Base-by-base conservation (phyloP, 331 rosid species). In the Erythrophleum ivorense region DNA sequence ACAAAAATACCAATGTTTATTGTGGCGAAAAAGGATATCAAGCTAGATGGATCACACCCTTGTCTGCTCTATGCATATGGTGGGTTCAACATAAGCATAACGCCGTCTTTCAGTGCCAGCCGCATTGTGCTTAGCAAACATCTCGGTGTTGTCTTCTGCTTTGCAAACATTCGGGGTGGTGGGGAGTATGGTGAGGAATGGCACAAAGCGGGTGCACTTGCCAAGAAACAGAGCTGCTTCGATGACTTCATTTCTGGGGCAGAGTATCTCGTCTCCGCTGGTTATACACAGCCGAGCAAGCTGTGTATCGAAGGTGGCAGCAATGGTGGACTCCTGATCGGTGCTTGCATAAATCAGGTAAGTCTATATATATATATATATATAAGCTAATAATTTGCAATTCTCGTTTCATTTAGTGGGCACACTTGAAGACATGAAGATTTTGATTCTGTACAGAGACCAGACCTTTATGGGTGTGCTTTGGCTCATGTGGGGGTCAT, bases 151-250 rank as follows among this genome's bases (percentile, higher is more conserved):
- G 92, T 94, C 78, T 86, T 76, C 86, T 86, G 92, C 90, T 63
- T 92, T 82, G 98, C 97, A 70, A 92, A 94, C 82, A 94, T 94
- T 68, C 97, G 97, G 50, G 98, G 98, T 34, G 98, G 98, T 78
- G 98, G 98, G 52, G 98, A 94, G 80, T 94, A 92, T 34, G 98
- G 98, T 68, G 97, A 94, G 89, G 93, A 94, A 79, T 94, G 98
- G 98, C 98, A 94, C 78, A 94, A 91, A 89, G 91, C 94, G 63
- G 98, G 97, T 15, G 85, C 97, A 63, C 98, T 94, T 40, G 86
- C 91, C 6, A 91, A 79, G 58, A 94, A 94, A 87, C 98, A 94
- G 86, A 94, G 88, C 78, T 94, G 98, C 86, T 92, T 92, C 76
- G 94, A 92, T 77, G 98, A 94, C 86, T 94, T 92, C 88, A 91